Evolutionary conservation across 2,329 filamentous ascomycete species (phyloP).

Genomic region (Byssochlamys sp.): DNA sequence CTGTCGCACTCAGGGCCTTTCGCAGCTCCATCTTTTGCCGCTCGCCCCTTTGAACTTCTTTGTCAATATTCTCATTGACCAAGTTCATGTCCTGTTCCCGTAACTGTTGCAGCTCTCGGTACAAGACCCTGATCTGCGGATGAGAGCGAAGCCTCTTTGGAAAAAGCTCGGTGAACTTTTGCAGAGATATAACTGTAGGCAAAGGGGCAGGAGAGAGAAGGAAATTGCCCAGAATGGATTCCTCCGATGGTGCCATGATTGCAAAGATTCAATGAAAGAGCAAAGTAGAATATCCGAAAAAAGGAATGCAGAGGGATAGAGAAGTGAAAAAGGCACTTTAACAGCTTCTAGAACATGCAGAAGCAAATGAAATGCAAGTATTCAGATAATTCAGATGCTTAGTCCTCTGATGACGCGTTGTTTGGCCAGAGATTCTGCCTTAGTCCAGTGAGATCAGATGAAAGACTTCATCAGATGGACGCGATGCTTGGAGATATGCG

Average conservation of each 20-base stretch:
- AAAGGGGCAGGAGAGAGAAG: conserved; percentile 67
- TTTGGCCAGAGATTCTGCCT: neutral
- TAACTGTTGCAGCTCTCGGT: conserved; percentile 68
- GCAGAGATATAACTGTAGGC: conserved; percentile 61
- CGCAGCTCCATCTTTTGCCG: conserved; percentile 30
- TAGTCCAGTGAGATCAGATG: neutral
- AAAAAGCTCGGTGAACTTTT: conserved; percentile 68
- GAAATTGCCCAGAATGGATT: conserved; percentile 65
- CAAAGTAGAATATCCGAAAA: conserved; percentile 1
- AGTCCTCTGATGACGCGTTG: neutral
- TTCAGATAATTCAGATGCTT: neutral
- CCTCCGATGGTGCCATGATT: conserved; percentile 63
- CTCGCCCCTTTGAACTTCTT: conserved; percentile 27
- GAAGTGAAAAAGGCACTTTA: neutral
- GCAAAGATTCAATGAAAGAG: conserved; percentile 3
- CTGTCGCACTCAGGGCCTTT: conserved; percentile 20
- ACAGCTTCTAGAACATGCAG: neutral
- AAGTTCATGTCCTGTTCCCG: conserved; percentile 59
- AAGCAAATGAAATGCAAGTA: neutral
- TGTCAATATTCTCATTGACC: conserved; percentile 48
- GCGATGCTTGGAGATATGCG: neutral
- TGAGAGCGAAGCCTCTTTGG: conserved; percentile 57
- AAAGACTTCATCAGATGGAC: neutral
- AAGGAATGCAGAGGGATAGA: neutral
- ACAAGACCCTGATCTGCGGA: conserved; percentile 60